Evolutionary conservation across 2,329 filamentous ascomycete species (phyloP).

Genomic region (Colletotrichum sp.): DNA sequence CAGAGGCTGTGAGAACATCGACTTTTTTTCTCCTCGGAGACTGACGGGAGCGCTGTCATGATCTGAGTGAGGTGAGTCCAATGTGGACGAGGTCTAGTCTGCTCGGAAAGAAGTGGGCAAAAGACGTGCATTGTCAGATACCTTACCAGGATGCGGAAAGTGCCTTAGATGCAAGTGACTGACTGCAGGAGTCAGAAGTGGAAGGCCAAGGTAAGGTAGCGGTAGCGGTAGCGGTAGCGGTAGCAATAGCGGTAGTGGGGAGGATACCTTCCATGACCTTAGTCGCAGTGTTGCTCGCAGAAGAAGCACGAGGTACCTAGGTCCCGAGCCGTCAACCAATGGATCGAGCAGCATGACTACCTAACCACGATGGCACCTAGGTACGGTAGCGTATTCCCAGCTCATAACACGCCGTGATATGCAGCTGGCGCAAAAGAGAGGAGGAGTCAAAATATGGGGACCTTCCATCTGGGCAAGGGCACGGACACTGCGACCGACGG

Average conservation of each 20-base stretch:
- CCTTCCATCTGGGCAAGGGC: background rate
- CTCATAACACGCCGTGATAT: background rate
- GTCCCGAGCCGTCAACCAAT: background rate
- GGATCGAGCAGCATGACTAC: background rate
- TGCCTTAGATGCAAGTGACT: background rate
- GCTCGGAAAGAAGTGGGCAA: background rate
- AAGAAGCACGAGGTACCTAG: background rate
- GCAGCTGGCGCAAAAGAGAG: background rate
- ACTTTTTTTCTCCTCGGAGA: background rate
- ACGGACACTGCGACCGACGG: background rate
- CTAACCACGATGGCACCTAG: background rate
- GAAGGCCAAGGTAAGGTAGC: background rate
- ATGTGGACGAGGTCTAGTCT: too few species aligned
- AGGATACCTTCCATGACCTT: background rate
- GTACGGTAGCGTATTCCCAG: background rate
- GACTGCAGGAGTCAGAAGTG: background rate
- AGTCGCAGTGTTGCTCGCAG: background rate
- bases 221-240: too few species aligned
- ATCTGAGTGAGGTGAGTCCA: too few species aligned
- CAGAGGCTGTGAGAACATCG: background rate
- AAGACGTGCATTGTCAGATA: background rate
- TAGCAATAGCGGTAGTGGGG: background rate
- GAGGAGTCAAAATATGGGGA: background rate
- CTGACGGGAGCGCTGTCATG: background rate
- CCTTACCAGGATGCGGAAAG: background rate